phyloP scores from a whole-genome alignment of 352 stramenopile genomes.

The Pythium phragmitis region DNA sequence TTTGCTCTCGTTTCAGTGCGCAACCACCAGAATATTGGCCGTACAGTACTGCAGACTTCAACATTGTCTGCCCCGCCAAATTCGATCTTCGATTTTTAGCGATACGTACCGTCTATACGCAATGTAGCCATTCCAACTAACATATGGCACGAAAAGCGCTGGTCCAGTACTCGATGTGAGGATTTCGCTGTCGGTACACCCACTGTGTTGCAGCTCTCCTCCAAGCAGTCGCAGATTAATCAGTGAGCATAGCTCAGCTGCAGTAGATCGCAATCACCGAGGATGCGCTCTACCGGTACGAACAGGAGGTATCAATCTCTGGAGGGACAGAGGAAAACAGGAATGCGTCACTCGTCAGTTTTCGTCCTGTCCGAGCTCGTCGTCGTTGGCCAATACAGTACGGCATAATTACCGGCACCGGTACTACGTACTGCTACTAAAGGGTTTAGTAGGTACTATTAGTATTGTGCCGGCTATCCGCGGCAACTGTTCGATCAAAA shows the following conservation, averaged over 20 bases:
- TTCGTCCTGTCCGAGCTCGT: too few species aligned
- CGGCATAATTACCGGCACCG: too few species aligned
- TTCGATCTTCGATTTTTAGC: neutral
- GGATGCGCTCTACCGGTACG: neutral
- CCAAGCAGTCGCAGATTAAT: neutral
- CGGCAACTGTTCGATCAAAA: too few species aligned
- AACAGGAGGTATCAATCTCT: neutral
- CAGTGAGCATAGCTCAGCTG: neutral
- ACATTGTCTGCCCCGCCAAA: too few species aligned
- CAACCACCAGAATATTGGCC: too few species aligned
- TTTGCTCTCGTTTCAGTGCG: too few species aligned
- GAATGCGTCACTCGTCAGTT: too few species aligned
- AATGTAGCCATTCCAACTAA: neutral
- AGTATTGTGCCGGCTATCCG: too few species aligned
- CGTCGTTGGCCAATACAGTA: too few species aligned
- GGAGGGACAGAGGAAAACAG: neutral
- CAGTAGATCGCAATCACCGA: neutral
- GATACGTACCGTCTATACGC: neutral
- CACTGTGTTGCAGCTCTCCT: neutral
- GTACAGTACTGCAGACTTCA: too few species aligned
- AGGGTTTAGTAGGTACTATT: too few species aligned
- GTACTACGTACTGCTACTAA: too few species aligned
- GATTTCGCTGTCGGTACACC: neutral
- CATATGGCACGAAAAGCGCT: neutral
- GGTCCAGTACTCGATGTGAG: neutral